phyloP scores from a whole-genome alignment of 805 yeast genomes.

The Candida wancherniae region DNA sequence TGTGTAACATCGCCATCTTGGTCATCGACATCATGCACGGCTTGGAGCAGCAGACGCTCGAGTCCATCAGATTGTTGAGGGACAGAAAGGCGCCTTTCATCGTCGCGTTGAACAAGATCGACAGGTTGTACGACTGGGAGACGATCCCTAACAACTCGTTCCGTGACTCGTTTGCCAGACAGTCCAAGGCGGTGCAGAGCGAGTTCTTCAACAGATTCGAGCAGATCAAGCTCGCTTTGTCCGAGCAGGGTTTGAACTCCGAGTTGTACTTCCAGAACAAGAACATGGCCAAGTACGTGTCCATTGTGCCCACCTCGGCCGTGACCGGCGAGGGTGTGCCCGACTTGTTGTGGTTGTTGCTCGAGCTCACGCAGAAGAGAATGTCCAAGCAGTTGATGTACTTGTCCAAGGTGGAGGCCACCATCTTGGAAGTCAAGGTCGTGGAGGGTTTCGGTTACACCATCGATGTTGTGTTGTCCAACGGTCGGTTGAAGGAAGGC shows the following conservation, averaged over 20 bases:
- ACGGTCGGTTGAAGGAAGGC: conserved; percentile 92
- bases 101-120: conserved; percentile 96
- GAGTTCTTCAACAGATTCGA: conserved; percentile 88
- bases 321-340: conserved; percentile 99
- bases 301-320: conserved; percentile 97
- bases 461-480: conserved; percentile 95
- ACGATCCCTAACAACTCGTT: conserved; percentile 85
- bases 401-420: conserved; percentile 89
- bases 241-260: conserved; percentile 98
- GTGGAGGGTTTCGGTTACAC: conserved; percentile 98
- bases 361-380: conserved; percentile 95
- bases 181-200: conserved; percentile 77
- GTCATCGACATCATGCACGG: conserved; percentile 99
- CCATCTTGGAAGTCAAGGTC: conserved; percentile 94
- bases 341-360: conserved; percentile 89
- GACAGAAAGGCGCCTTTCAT: conserved; percentile 98
- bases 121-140: conserved; percentile 96
- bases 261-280: conserved; percentile 94
- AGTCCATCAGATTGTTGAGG: conserved; percentile 84
- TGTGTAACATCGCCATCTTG: conserved; percentile 97
- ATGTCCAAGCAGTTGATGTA: conserved; percentile 98
- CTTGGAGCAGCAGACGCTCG: conserved; percentile 94
- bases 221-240: conserved; percentile 80
- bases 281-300: conserved; percentile 88
- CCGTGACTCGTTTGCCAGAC: conserved; percentile 87